Evolutionary conservation across 2,329 filamentous ascomycete species (phyloP), one percentile per base, ranked within the genome.

Genomic region (Colletotrichum destructivum): DNA sequence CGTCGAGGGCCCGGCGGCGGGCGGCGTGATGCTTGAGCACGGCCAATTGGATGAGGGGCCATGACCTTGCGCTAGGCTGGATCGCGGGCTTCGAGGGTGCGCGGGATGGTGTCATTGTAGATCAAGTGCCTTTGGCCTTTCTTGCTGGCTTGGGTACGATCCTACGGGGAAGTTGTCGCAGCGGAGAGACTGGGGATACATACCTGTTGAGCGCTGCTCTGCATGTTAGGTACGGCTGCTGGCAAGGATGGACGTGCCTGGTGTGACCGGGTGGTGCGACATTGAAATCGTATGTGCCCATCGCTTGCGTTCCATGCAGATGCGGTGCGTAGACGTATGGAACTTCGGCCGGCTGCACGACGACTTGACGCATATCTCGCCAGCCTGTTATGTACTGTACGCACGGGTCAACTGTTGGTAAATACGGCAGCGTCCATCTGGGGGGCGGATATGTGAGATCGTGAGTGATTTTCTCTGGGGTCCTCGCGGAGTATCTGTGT

Each of bases 61-160:
- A 42, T 57, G 55, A 42, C 35, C n/a, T 16, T 8, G 55, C 55
- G 35, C 55, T 42, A 57, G 35, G 38, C 55, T 6, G n/a, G n/a
- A 13, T 15, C n/a, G 35, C n/a, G 35, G 55, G 55, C 23, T 11
- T 42, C 8, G 38, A 26, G n/a, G 12, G 18, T 18, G 13, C 3
- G 44, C 13, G 8, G 44, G 31, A 21, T 40, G 54, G 35, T 21
- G 35, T 21, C 18, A 4, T 55, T 9, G 31, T 13, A n/a, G 16
- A 8, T 9, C 8, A 47, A n/a, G 44, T 9, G 16, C 13, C 44
- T 16, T 9, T 46, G 44, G 16, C 16, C 16, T 16, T 16, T 6
- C 31, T 13, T 12, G 35, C 52, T n/a, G 52, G 52, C 31, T 38
- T 13, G 31, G 21, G 18, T 38, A n/a, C 31, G 31, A 13, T 11